A percentile compares a stretch with the other conserved stretches of the same genome.
Conservation (phyloP, 2,329 filamentous ascomycete species). For the Aspergillus arachidicola region DNA sequence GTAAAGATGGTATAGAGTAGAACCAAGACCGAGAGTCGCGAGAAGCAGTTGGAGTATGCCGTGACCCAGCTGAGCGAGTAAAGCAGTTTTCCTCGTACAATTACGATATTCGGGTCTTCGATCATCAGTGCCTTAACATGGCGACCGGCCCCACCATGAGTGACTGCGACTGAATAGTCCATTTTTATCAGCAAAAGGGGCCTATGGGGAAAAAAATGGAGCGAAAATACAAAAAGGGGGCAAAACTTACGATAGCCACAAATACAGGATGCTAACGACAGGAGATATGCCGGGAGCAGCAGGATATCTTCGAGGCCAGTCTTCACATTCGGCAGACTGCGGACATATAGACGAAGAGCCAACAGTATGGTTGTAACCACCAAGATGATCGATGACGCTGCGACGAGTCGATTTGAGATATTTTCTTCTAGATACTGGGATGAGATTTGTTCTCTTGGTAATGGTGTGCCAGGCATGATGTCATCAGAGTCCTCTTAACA, state of each 20-base stretch:
- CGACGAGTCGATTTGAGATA: background rate
- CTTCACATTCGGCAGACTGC: background rate
- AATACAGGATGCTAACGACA: background rate
- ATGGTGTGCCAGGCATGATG: background rate
- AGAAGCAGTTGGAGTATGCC: too few relatives aligned
- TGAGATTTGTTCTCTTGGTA: background rate
- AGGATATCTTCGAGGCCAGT: background rate
- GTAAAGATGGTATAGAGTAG: background rate
- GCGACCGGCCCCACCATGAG: background rate
- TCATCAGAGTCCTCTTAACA: background rate
- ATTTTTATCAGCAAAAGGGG: background rate
- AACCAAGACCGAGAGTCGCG: too few relatives aligned
- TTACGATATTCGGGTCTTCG: background rate
- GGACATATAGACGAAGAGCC: background rate
- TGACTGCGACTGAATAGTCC: background rate
- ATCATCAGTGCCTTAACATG: background rate
- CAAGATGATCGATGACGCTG: background rate
- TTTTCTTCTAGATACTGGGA: background rate
- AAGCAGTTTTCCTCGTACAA: background rate
- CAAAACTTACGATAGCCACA: background rate
- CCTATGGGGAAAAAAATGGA: background rate
- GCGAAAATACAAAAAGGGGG: background rate
- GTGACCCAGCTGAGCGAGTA: background rate
- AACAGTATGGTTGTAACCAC: background rate
- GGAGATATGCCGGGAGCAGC: background rate